Evolutionary conservation across 1,284 basidiomycete genomes (phyloP).

Genomic region (Amylostereum areolatum): DNA sequence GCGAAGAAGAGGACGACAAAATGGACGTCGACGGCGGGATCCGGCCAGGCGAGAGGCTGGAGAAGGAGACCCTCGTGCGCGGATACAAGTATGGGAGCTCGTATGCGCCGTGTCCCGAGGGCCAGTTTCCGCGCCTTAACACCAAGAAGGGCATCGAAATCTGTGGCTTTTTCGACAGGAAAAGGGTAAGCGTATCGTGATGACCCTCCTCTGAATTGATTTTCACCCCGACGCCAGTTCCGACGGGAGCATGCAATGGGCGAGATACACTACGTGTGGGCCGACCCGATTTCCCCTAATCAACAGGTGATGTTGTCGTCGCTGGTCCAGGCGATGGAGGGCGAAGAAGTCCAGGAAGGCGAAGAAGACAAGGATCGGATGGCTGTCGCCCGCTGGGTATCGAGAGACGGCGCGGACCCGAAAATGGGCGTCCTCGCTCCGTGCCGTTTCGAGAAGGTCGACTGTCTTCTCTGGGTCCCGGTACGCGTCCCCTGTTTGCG

Average conservation of each 20-base stretch:
- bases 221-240: slow-evolving; percentile 40
- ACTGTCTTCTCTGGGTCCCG: slow-evolving; percentile 79
- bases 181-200: slow-evolving; percentile 43
- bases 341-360: background rate
- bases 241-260: slow-evolving; percentile 79
- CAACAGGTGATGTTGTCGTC: slow-evolving; percentile 85
- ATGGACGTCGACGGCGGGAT: slow-evolving; percentile 24
- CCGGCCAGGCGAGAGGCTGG: slow-evolving; percentile 38
- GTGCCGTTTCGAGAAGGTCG: slow-evolving; percentile 56
- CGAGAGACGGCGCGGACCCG: slow-evolving; percentile 68
- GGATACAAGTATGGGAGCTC: slow-evolving; percentile 93
- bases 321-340: slow-evolving; percentile 77
- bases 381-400: slow-evolving; percentile 81
- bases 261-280: slow-evolving; percentile 87
- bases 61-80: slow-evolving; percentile 69
- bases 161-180: slow-evolving; percentile 72
- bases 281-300: slow-evolving; percentile 57
- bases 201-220: background rate
- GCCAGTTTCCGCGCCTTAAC: slow-evolving; percentile 63
- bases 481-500: slow-evolving; percentile 35
- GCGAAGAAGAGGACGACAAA: slow-evolving; percentile 14
- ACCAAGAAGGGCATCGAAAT: slow-evolving; percentile 85
- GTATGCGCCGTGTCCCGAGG: slow-evolving; percentile 81
- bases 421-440: slow-evolving; percentile 80
- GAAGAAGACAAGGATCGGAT: slow-evolving; percentile 20